phyloP scores from a whole-genome alignment of 805 yeast genomes.

The Hyphopichia homilentoma region DNA sequence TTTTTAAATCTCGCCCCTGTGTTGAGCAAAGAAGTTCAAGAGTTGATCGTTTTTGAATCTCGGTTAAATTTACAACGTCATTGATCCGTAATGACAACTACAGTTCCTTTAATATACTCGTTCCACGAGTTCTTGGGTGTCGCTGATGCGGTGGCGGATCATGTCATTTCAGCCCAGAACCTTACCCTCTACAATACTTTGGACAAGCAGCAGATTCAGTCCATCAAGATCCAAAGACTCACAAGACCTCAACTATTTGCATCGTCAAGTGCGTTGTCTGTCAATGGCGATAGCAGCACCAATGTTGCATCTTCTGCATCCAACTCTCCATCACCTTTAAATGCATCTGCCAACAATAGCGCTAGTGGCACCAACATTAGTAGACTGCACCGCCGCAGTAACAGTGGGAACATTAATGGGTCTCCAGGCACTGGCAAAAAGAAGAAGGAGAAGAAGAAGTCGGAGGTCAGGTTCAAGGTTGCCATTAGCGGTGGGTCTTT shows the following conservation, averaged over 20 bases:
- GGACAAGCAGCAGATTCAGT: constrained; percentile 29
- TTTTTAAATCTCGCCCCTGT: too few species aligned
- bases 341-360: constrained; percentile 2
- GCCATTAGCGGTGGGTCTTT: constrained; percentile 94
- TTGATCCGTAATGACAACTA: constrained; percentile 74
- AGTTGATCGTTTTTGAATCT: too few species aligned
- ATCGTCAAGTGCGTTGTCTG: constrained; percentile 8
- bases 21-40: too few species aligned
- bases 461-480: constrained; percentile 74
- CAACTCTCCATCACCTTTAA: constrained; percentile 6
- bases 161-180: constrained; percentile 85
- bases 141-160: constrained; percentile 96
- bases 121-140: constrained; percentile 87
- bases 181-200: constrained; percentile 49
- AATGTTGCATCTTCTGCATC: constrained; percentile 6
- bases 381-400: constrained; percentile 8
- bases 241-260: constrained; percentile 8
- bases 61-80: too few species aligned
- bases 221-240: constrained; percentile 24
- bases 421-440: constrained; percentile 20
- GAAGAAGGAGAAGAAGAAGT: constrained; percentile 48
- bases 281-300: background rate
- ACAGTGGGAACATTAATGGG: constrained; percentile 9
- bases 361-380: constrained; percentile 3
- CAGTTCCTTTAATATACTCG: constrained; percentile 90